phyloP scores from a whole-genome alignment of 2,329 filamentous ascomycete genomes.

The Fragosphaeria purpurea region DNA sequence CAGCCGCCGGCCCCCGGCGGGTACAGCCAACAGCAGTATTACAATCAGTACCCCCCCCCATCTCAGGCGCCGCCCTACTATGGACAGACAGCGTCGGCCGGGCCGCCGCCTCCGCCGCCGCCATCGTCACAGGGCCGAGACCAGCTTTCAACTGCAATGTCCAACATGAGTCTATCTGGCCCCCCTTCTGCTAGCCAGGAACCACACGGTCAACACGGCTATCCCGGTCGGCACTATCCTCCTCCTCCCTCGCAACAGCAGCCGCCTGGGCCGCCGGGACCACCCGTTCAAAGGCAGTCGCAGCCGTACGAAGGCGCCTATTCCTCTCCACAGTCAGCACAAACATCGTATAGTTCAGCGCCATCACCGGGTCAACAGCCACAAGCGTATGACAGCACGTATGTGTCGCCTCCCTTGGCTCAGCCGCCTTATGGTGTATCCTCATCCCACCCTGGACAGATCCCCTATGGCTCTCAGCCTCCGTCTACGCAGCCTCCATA shows the following conservation, averaged over 20 bases:
- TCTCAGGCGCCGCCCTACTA: conserved; percentile 1
- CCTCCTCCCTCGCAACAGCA: conserved; percentile 4
- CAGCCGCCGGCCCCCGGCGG: conserved; percentile 1
- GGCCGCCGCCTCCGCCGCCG: background rate
- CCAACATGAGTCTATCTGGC: conserved; percentile 9
- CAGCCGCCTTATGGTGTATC: background rate
- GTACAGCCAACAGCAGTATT: conserved; percentile 3
- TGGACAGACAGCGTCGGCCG: background rate
- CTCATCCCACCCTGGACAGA: background rate
- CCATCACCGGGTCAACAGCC: conserved; percentile 1
- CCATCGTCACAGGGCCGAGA: conserved; percentile 2
- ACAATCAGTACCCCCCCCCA: conserved; percentile 1
- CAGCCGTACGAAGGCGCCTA: background rate
- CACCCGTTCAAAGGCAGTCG: background rate
- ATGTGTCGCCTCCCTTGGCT: background rate
- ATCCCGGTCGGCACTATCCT: background rate
- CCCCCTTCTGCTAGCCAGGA: conserved; percentile 4
- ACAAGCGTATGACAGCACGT: background rate
- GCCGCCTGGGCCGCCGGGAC: conserved; percentile 2
- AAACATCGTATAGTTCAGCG: background rate
- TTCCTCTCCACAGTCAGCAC: background rate
- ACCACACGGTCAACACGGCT: conserved; percentile 1
- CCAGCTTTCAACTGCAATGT: conserved; percentile 8
- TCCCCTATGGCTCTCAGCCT: background rate
- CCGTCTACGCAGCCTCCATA: background rate